phyloP scores from a whole-genome alignment of 1,284 basidiomycete genomes.

The Tilletia caries region DNA sequence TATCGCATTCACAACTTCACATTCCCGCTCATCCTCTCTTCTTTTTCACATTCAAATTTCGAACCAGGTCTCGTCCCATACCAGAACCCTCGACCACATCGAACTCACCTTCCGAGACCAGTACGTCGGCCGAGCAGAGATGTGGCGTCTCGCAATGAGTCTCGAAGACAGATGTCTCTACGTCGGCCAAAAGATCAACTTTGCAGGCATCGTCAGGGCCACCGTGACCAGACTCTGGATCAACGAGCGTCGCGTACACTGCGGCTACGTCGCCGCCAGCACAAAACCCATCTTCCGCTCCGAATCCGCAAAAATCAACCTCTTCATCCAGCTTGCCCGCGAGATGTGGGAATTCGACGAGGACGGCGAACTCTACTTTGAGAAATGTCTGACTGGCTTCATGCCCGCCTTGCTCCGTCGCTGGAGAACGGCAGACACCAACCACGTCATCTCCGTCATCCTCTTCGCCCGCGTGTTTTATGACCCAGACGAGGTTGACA shows the following conservation, averaged over 20 bases:
- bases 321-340: slow-evolving; percentile 91
- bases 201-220: slow-evolving; percentile 47
- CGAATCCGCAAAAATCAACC: slow-evolving; percentile 68
- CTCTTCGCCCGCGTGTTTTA: slow-evolving; percentile 93
- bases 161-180: slow-evolving; percentile 52
- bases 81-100: slow-evolving; percentile 45
- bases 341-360: slow-evolving; percentile 97
- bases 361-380: slow-evolving; percentile 79
- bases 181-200: slow-evolving; percentile 47
- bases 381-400: slow-evolving; percentile 80
- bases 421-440: slow-evolving; percentile 68
- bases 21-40: too few species aligned
- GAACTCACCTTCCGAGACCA: slow-evolving; percentile 53
- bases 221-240: slow-evolving; percentile 50
- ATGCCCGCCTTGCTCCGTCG: slow-evolving; percentile 46
- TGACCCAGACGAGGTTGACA: slow-evolving; percentile 60
- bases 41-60: slow-evolving; percentile 11
- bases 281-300: slow-evolving; percentile 89
- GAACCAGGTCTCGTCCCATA: slow-evolving; percentile 32
- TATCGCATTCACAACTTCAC: too few species aligned
- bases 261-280: slow-evolving; percentile 73
- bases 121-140: slow-evolving; percentile 51
- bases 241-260: slow-evolving; percentile 61
- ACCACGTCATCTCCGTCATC: slow-evolving; percentile 89
- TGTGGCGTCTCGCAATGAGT: slow-evolving; percentile 49